Evolutionary conservation across 352 stramenopile genomes (phyloP).

Genomic region (Phytopythium kandeliae): DNA sequence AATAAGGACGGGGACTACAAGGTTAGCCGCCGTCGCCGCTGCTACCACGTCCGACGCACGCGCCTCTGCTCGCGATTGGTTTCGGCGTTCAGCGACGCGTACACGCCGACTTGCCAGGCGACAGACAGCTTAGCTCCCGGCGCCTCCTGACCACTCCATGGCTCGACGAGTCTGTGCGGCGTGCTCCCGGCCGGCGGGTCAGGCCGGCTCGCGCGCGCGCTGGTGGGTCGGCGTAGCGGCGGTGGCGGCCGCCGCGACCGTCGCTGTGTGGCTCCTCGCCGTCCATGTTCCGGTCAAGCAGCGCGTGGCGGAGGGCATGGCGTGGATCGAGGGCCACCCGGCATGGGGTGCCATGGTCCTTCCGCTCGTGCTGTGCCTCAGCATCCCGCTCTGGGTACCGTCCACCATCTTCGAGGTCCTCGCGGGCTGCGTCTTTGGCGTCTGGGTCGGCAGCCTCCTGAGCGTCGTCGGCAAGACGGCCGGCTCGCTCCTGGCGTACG

Average conservation of each 20-base stretch:
- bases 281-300: conserved; percentile 39
- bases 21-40: too few species aligned
- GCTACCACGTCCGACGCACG: too few species aligned
- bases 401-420: conserved; percentile 63
- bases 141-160: background rate
- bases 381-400: conserved; percentile 60
- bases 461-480: conserved; percentile 58
- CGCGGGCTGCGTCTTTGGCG: conserved; percentile 56
- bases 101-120: background rate
- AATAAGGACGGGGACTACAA: too few species aligned
- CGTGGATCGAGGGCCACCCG: conserved; percentile 47
- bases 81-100: conserved; percentile 1
- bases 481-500: conserved; percentile 57
- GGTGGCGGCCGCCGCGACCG: conserved; percentile 10
- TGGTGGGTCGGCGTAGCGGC: conserved; percentile 20
- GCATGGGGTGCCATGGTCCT: conserved; percentile 40
- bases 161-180: background rate
- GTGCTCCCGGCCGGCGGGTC: background rate
- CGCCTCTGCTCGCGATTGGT: background rate
- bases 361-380: conserved; percentile 42
- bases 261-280: conserved; percentile 14
- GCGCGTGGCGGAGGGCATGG: conserved; percentile 18
- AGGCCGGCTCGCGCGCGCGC: background rate
- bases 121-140: background rate
- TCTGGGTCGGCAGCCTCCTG: conserved; percentile 37